A percentile compares a stretch with the other conserved stretches of the same genome.
Evolutionary conservation across 2,329 filamentous ascomycete species (phyloP).

Genomic region (Colletotrichum sp.): DNA sequence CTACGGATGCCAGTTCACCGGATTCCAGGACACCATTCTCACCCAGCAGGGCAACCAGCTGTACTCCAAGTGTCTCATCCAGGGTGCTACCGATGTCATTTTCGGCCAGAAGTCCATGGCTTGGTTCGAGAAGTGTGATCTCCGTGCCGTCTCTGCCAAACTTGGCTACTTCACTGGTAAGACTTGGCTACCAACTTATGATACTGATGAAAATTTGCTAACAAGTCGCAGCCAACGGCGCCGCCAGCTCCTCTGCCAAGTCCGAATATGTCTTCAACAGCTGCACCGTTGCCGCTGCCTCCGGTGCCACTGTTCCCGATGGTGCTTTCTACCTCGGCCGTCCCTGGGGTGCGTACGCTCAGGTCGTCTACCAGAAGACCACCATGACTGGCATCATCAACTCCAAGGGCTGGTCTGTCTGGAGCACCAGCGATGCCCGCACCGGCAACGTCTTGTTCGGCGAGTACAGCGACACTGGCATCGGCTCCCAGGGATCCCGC

Average conservation of each 20-base stretch:
- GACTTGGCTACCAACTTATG: constrained; percentile 8
- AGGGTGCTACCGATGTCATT: constrained; percentile 56
- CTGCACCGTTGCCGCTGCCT: constrained; percentile 43
- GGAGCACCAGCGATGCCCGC: constrained; percentile 53
- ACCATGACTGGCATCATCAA: constrained; percentile 62
- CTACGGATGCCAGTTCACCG: constrained; percentile 50
- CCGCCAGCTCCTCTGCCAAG: constrained; percentile 32
- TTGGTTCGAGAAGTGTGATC: constrained; percentile 50
- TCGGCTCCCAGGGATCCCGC: constrained; percentile 57
- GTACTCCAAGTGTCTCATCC: constrained; percentile 47
- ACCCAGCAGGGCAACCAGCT: constrained; percentile 51
- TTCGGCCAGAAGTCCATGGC: constrained; percentile 47
- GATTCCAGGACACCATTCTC: constrained; percentile 56
- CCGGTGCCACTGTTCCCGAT: constrained; percentile 37
- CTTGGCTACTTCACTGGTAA: constrained; percentile 48
- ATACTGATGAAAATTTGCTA: not conserved
- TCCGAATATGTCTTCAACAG: constrained; percentile 53
- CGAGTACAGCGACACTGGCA: constrained; percentile 65
- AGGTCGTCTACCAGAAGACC: constrained; percentile 55
- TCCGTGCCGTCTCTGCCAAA: constrained; percentile 37
- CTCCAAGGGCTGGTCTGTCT: constrained; percentile 60
- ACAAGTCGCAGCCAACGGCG: constrained; percentile 41
- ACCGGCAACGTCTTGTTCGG: constrained; percentile 59
- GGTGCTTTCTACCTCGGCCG: constrained; percentile 53
- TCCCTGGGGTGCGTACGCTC: constrained; percentile 51